Percentiles rank a stretch among this genome's conserved stretches.
These are phyloP conservation scores for Flaveria robusta DNA, from an alignment of 129 eudicot species.

Conservation along the genomic window DNA sequence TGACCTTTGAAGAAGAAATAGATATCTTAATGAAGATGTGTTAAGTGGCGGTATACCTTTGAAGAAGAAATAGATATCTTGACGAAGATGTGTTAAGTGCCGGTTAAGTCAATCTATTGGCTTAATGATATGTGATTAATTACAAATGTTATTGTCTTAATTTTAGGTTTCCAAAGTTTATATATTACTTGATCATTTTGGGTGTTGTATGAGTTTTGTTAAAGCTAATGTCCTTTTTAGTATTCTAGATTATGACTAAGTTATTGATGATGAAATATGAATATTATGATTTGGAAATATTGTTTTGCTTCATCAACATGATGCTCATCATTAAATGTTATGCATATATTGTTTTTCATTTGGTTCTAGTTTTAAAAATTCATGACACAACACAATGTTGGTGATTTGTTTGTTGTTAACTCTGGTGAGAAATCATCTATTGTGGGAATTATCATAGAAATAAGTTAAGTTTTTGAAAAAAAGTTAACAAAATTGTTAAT, in stretches of 20 bases:
- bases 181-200: not conserved
- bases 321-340: not conserved
- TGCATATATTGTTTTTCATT: too few species aligned
- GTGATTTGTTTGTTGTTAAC: conserved; percentile 90
- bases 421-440: conserved; percentile 78
- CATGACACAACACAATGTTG: conserved; percentile 70
- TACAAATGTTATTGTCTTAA: not conserved
- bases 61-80: too few species aligned
- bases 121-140: too few species aligned
- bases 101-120: too few species aligned
- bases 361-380: too few species aligned
- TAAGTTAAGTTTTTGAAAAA: conserved; percentile 41
- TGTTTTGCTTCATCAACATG: not conserved
- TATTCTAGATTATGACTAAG: not conserved
- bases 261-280: not conserved
- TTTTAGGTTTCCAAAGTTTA: not conserved
- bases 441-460: conserved; percentile 91
- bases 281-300: not conserved
- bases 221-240: too few species aligned
- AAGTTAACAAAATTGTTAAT: too few species aligned
- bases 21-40: too few species aligned
- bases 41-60: too few species aligned
- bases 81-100: too few species aligned
- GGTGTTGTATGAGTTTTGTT: not conserved
- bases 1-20: too few species aligned